Base-by-base conservation (phyloP, 768 basidiomycete genomes). In the Tulasnella sp. region DNA sequence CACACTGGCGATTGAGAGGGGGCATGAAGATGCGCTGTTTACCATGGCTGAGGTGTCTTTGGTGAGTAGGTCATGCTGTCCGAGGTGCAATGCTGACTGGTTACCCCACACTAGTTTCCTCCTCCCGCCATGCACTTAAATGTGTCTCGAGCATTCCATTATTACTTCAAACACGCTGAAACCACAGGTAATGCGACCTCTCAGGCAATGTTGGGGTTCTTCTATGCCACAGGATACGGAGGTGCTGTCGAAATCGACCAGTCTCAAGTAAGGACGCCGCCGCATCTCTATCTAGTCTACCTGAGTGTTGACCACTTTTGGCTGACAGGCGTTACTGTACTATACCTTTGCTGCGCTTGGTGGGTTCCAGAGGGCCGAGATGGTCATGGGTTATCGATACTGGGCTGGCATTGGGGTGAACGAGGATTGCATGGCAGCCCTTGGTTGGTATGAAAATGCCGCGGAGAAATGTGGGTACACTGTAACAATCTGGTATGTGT, bases 391-490 rank as follows among this genome's bases (percentile, higher is more conserved):
- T 0, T 98, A 94, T 69, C 80, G 92, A 25, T 83, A 93, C 65
- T 98, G 92, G 93, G 83, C 86, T 36, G 96, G 96, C 1, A 96
- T 99, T 57, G 88, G 93, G 9, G 84, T 90, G 0, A 72, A 80
- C 51, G 91, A 97, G 67, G 82, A 83, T 63, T 98, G 96, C 69
- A 75, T 82, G 64, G 73, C 78, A 9, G 88, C 96, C 12, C 71
- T 90, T 53, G 77, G 79, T 25, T 97, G 89, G 85, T 99, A 98
- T 67, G 86, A 91, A 65, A 75, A 73, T 39, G 90, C 92, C 0
- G 87, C 93, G 14, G 87, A 92, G 61, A 79, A 88, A 70, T 79
- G 91, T 86, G 62, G 59, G 69, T 62, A 27, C 34, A 6, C 21
- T 17, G 2, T 21, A 32, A 2, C 27, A 29, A 39, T 23, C 17